Evolutionary conservation across 2,329 filamentous ascomycete genomes (phyloP), one percentile per base, ranked within the genome.

Genomic region (Pseudocercospora macadamiae): DNA sequence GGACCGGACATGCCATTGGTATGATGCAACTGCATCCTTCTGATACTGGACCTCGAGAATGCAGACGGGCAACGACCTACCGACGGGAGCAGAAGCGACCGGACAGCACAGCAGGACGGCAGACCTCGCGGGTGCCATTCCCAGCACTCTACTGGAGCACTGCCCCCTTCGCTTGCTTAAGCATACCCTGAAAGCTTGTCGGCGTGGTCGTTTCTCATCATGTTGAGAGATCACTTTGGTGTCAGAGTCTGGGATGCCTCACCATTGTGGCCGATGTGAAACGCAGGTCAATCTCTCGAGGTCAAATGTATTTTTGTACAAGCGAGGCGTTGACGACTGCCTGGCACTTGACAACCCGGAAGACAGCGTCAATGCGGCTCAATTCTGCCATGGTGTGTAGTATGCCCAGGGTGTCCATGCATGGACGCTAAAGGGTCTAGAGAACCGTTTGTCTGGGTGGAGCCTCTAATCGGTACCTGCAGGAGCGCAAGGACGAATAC

Each of bases 391-490:
- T 51, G 18, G 18, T 51, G n/a, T n/a, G n/a, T n/a, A n/a, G n/a
- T n/a, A n/a, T 32, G 23, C 48, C 48, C 23, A 36, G 48, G 48
- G 28, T 51, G 48, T 51, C 48, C 48, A 51, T 51, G 28, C 48
- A 14, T 45, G 48, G 34, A 45, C 36, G 21, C 30, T 48, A 30
- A 37, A 56, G 53, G 57, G 57, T 55, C 57, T 49, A 56, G 57
- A 60, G 28, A 47, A 55, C 26, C 52, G 52, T 45, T 47, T 28
- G 18, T 19, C 37, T 54, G 37, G 39, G 57, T 59, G 67, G 62
- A 61, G 59, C 62, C 21, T 39, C 60, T 61, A 64, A 63, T 51
- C 37, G 53, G 67, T 68, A 64, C 67, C 66, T 69, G 67, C 67
- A 68, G 59, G 56, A 48, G 55, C 52, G 25, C 42, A 53, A 49